Evolutionary conservation across 2,329 filamentous ascomycete genomes (phyloP).

Genomic region (Harringtonia aguacate): DNA sequence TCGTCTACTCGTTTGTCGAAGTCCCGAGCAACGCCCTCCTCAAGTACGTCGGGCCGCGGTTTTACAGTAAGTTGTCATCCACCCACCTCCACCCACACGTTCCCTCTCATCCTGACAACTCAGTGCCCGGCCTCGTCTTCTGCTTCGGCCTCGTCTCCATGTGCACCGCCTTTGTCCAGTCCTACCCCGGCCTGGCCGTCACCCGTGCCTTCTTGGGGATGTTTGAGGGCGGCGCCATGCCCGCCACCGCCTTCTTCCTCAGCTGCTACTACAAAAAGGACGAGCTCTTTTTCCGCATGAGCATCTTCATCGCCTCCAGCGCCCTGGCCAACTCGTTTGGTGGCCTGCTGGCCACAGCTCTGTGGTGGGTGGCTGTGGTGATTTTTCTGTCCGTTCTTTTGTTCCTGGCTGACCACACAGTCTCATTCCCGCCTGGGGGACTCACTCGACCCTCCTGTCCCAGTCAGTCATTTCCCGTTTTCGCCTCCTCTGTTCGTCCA

Average conservation of each 20-base stretch:
- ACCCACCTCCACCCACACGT: no score
- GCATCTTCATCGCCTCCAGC: slow-evolving; percentile 43
- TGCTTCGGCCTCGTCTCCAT: slow-evolving; percentile 45
- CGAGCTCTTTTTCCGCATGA: slow-evolving; percentile 43
- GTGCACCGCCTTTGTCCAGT: slow-evolving; percentile 40
- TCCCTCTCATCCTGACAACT: no score
- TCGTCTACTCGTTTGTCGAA: slow-evolving; percentile 44
- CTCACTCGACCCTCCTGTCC: no score
- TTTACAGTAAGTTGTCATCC: no score
- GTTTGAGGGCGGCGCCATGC: slow-evolving; percentile 48
- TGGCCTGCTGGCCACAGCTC: slow-evolving; percentile 42
- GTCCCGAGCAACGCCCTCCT: slow-evolving; percentile 44
- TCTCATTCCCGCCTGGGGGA: slow-evolving; percentile 43
- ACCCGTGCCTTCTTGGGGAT: slow-evolving; percentile 39
- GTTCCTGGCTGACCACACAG: no score
- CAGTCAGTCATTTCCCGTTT: no score
- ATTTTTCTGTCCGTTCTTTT: no score
- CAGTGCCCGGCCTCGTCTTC: slow-evolving; percentile 41
- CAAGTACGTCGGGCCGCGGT: slow-evolving; percentile 40
- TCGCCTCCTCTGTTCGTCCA: no score
- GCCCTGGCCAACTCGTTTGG: slow-evolving; percentile 48
- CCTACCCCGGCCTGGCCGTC: slow-evolving; percentile 35
- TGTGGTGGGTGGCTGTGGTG: no score
- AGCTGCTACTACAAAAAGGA: slow-evolving; percentile 45
- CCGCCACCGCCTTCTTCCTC: slow-evolving; percentile 45